Conservation (phyloP, 2,329 filamentous ascomycete genomes). For the Gyromitra esculenta region DNA sequence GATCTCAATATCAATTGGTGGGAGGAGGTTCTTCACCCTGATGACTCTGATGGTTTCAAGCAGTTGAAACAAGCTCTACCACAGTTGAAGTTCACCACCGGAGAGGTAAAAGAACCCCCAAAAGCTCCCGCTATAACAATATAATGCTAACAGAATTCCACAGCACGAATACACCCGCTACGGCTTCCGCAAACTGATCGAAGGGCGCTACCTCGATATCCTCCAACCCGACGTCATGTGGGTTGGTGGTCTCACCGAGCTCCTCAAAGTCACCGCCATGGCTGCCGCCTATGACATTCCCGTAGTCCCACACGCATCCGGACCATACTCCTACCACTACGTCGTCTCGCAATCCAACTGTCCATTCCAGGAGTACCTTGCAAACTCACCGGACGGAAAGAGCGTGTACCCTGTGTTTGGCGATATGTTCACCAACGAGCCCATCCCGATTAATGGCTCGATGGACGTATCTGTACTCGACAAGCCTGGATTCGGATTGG, state of each 20-base stretch:
- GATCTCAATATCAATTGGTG: conserved; percentile 95
- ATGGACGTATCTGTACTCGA: conserved; percentile 82
- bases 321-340: conserved; percentile 95
- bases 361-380: conserved; percentile 95
- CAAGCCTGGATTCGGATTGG: conserved; percentile 89
- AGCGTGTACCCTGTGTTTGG: conserved; percentile 92
- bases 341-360: conserved; percentile 92
- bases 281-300: conserved; percentile 93
- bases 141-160: conserved; percentile 1
- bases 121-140: neutral
- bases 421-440: conserved; percentile 88
- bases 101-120: conserved; percentile 66
- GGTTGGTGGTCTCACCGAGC: conserved; percentile 90
- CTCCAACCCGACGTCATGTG: conserved; percentile 98
- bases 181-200: conserved; percentile 92
- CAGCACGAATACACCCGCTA: conserved; percentile 90
- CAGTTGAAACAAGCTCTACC: conserved; percentile 91
- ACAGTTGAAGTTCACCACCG: conserved; percentile 90
- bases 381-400: conserved; percentile 90
- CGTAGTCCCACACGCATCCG: conserved; percentile 92
- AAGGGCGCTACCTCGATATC: conserved; percentile 90
- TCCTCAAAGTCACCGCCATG: conserved; percentile 87
- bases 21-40: conserved; percentile 91
- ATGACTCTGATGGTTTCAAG: conserved; percentile 90
- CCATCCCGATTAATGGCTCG: conserved; percentile 83